Evolutionary conservation across 495 filamentous ascomycete genomes (phyloP).

Genomic region (Hypoxylon subgilvum): DNA sequence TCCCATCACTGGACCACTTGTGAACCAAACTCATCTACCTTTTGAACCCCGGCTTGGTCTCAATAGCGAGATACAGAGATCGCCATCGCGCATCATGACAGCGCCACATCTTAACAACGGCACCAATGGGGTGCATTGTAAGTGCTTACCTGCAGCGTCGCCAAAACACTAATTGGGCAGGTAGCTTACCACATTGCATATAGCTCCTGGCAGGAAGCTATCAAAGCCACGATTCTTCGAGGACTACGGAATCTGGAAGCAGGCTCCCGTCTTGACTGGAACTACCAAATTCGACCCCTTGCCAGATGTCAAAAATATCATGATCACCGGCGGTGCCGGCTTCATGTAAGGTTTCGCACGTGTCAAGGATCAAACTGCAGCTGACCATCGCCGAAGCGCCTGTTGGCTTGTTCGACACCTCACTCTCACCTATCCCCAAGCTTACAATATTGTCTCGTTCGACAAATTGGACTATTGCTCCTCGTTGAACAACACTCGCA

Average conservation of each 20-base stretch:
- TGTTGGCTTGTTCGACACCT: slow-evolving; percentile 78
- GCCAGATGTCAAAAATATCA: slow-evolving; percentile 69
- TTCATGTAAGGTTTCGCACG: slow-evolving; percentile 63
- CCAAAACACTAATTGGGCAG: not conserved
- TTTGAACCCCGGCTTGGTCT: slow-evolving; percentile 8
- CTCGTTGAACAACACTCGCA: slow-evolving; percentile 71
- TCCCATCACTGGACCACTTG: not conserved
- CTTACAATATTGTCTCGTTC: slow-evolving; percentile 76
- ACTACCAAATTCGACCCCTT: slow-evolving; percentile 68
- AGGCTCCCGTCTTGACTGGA: slow-evolving; percentile 68
- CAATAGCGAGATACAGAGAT: slow-evolving; percentile 14
- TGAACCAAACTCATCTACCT: not conserved
- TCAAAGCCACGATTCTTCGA: slow-evolving; percentile 52
- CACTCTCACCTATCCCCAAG: slow-evolving; percentile 65
- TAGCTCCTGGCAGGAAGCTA: slow-evolving; percentile 21
- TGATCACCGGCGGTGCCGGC: slow-evolving; percentile 74
- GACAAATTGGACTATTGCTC: slow-evolving; percentile 79
- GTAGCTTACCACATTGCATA: slow-evolving; percentile 10
- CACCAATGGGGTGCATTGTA: slow-evolving; percentile 41
- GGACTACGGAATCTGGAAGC: slow-evolving; percentile 65
- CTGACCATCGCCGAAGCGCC: slow-evolving; percentile 48
- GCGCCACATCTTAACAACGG: slow-evolving; percentile 33
- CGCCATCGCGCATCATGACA: slow-evolving; percentile 27
- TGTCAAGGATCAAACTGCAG: slow-evolving; percentile 2
- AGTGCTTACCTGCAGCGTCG: slow-evolving; percentile 11